phyloP scores from a whole-genome alignment of 306 rosid genomes.

The Cucumis hystrix region DNA sequence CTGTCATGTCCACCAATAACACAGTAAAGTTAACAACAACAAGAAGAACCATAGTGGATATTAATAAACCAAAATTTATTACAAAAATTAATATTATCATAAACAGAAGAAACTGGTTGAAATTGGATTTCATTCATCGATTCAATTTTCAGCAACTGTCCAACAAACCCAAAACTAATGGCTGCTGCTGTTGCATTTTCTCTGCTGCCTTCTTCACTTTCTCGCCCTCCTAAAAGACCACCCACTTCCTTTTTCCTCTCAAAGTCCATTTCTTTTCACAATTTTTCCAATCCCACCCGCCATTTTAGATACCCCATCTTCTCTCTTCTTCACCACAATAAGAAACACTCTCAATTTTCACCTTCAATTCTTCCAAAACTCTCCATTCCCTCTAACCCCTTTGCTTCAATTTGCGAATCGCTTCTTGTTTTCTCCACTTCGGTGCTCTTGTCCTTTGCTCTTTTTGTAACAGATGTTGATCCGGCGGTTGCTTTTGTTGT shows the following conservation, averaged over 20 bases:
- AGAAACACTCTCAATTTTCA: not conserved
- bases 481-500: conserved; percentile 74
- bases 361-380: not conserved
- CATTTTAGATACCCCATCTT: conserved; percentile 8
- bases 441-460: conserved; percentile 48
- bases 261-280: conserved; percentile 31
- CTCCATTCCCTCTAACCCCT: not conserved
- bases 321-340: conserved; percentile 13
- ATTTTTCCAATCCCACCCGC: not conserved
- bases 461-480: conserved; percentile 46
- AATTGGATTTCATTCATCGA: not conserved
- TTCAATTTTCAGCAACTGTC: conserved; percentile 7
- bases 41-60: not conserved
- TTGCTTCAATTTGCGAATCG: conserved; percentile 25
- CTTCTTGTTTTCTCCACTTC: conserved; percentile 55
- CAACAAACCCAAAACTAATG: conserved; percentile 4
- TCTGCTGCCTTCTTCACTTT: conserved; percentile 27
- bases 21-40: not conserved
- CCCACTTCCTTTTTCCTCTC: conserved; percentile 11
- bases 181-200: conserved; percentile 44
- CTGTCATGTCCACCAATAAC: not conserved
- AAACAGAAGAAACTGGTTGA: not conserved
- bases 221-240: conserved; percentile 30
- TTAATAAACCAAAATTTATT: not conserved
- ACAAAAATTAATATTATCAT: not conserved